A percentile compares a stretch with the other conserved stretches of the same genome.
Conservation (phyloP, 2,329 filamentous ascomycete species). For the Capronia epimyces region DNA sequence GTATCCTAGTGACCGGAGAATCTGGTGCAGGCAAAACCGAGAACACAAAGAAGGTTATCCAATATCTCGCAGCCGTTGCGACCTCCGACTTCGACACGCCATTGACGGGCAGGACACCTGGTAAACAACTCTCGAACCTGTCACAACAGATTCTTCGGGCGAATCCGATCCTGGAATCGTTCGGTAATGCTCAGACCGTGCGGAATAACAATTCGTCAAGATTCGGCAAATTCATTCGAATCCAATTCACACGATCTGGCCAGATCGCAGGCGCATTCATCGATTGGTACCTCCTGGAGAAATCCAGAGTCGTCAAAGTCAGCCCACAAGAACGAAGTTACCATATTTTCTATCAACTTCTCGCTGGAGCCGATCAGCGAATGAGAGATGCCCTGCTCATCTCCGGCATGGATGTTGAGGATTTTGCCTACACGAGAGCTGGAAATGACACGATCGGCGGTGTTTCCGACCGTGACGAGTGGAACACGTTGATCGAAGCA, state of each 20-base stretch:
- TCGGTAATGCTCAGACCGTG: conserved; percentile 96
- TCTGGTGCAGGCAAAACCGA: conserved; percentile 98
- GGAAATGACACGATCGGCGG: conserved; percentile 89
- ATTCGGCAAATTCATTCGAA: conserved; percentile 97
- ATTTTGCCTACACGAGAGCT: conserved; percentile 86
- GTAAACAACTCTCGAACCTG: conserved; percentile 70
- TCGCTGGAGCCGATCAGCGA: conserved; percentile 70
- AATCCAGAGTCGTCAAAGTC: conserved; percentile 90
- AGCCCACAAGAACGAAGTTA: conserved; percentile 90
- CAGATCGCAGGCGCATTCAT: conserved; percentile 95
- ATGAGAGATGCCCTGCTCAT: conserved; percentile 74
- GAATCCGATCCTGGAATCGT: conserved; percentile 95
- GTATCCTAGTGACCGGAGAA: conserved; percentile 95
- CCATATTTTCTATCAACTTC: conserved; percentile 92
- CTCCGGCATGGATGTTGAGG: conserved; percentile 66
- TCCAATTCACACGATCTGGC: conserved; percentile 82
- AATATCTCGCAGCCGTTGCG: conserved; percentile 92
- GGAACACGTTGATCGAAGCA: conserved; percentile 82
- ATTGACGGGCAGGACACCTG: conserved; percentile 50
- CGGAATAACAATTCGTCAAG: conserved; percentile 97
- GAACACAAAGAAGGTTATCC: conserved; percentile 99
- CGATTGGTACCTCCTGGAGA: conserved; percentile 96
- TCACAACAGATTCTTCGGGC: conserved; percentile 94
- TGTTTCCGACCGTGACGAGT: conserved; percentile 85
- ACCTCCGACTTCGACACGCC: conserved; percentile 63